Percentiles rank a stretch among this genome's conserved stretches.
Evolutionary conservation across 2,329 filamentous ascomycete genomes (phyloP).

Genomic region (Metarhizium sp.): DNA sequence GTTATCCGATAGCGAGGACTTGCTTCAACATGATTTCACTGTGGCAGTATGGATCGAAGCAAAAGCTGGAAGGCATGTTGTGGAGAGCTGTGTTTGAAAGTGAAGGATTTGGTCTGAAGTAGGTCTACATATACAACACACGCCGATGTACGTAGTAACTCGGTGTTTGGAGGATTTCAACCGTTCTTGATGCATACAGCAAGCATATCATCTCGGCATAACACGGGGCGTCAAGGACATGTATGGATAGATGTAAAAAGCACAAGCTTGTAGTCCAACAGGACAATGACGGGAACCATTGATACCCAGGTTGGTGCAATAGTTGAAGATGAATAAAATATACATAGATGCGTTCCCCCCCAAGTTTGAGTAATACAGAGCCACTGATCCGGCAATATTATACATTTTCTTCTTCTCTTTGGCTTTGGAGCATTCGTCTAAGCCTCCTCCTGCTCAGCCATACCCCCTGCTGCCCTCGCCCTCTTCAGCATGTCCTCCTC

Average conservation of each 20-base stretch:
- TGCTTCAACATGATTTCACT: slow-evolving; percentile 83
- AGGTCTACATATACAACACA: neutral
- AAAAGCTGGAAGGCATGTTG: slow-evolving; percentile 60
- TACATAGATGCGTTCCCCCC: neutral
- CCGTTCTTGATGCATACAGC: neutral
- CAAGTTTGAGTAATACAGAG: slow-evolving; percentile 14
- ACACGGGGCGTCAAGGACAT: neutral
- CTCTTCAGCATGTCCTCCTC: slow-evolving; percentile 44
- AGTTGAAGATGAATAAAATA: neutral
- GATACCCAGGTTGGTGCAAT: neutral
- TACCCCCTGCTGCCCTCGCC: slow-evolving; percentile 28
- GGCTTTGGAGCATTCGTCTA: slow-evolving; percentile 6
- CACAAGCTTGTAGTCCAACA: neutral
- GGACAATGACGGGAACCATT: neutral
- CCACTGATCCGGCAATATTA: slow-evolving; percentile 7
- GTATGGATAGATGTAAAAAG: neutral
- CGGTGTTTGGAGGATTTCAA: neutral
- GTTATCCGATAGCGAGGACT: slow-evolving; percentile 79
- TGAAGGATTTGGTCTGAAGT: slow-evolving; percentile 87
- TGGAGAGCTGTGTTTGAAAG: slow-evolving; percentile 86
- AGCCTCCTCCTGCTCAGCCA: slow-evolving; percentile 23
- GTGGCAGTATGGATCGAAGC: slow-evolving; percentile 59
- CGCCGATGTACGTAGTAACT: neutral
- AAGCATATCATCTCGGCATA: neutral
- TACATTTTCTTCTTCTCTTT: neutral